Evolutionary conservation across 441 rosid genomes (phyloP).

Genomic region (Oxalis stricta): DNA sequence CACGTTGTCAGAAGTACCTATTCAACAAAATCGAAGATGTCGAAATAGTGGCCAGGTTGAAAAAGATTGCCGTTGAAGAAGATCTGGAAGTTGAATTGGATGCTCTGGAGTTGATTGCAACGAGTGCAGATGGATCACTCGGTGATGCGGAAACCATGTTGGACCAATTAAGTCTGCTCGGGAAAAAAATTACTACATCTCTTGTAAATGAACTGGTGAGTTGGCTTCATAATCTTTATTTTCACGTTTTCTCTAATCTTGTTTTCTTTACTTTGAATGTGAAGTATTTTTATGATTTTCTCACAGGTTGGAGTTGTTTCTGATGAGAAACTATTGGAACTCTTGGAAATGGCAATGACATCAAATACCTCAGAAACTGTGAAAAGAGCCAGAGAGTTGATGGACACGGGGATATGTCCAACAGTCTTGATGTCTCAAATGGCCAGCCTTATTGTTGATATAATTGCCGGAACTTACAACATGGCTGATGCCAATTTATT

Average conservation of each 20-base stretch:
- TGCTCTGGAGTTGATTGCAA: conserved; percentile 81
- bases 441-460: conserved; percentile 93
- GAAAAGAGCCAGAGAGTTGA: conserved; percentile 82
- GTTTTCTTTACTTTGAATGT: conserved; percentile 2
- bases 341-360: conserved; percentile 85
- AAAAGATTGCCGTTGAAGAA: conserved; percentile 59
- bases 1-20: conserved; percentile 85
- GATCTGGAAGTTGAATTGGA: conserved; percentile 75
- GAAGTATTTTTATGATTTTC: conserved; percentile 6
- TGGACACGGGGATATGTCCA: conserved; percentile 94
- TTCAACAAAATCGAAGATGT: conserved; percentile 87
- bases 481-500: conserved; percentile 34
- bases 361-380: conserved; percentile 92
- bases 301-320: conserved; percentile 87
- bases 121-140: conserved; percentile 92
- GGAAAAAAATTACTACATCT: conserved; percentile 68
- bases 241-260: background rate
- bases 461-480: conserved; percentile 83
- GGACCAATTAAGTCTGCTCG: conserved; percentile 89
- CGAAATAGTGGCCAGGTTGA: conserved; percentile 58
- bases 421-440: conserved; percentile 91
- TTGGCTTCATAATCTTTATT: conserved; percentile 9
- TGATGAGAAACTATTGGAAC: conserved; percentile 85
- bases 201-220: conserved; percentile 96
- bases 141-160: conserved; percentile 97